Percentiles rank a stretch among this genome's conserved stretches.
Evolutionary conservation across 1,284 basidiomycete species (phyloP).

Genomic region (Ustilago tritici): DNA sequence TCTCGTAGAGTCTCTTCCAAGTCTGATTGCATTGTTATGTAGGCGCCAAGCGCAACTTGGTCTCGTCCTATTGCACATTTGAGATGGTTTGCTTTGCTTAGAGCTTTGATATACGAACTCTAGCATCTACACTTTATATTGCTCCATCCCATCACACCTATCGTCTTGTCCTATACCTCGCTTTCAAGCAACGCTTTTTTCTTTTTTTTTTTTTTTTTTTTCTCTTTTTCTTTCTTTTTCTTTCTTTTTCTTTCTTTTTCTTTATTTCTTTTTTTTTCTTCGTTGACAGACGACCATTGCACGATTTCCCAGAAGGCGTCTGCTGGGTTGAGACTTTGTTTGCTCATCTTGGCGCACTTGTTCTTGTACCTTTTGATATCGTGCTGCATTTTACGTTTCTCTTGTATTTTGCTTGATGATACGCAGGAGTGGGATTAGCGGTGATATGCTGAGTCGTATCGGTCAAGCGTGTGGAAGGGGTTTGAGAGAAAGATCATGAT

Average conservation of each 20-base stretch:
- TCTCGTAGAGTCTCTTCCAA: conserved; percentile 43
- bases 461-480: too few species aligned
- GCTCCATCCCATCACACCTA: neutral
- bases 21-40: conserved; percentile 51
- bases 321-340: too few species aligned
- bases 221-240: neutral
- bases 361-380: too few species aligned
- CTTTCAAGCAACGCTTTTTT: neutral
- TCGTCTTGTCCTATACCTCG: conserved; percentile 1
- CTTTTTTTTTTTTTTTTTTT: neutral
- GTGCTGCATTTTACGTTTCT: too few species aligned
- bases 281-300: neutral
- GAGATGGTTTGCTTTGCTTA: neutral
- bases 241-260: neutral
- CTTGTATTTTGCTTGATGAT: too few species aligned
- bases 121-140: neutral
- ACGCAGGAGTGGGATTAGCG: too few species aligned
- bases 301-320: neutral
- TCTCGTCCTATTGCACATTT: neutral
- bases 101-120: neutral
- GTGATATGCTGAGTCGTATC: too few species aligned
- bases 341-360: too few species aligned
- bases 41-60: neutral
- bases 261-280: neutral
- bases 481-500: neutral